These are phyloP conservation scores for Oenanthe sinensis DNA, from an alignment of 129 eudicot genomes.

Conservation along the genomic window DNA sequence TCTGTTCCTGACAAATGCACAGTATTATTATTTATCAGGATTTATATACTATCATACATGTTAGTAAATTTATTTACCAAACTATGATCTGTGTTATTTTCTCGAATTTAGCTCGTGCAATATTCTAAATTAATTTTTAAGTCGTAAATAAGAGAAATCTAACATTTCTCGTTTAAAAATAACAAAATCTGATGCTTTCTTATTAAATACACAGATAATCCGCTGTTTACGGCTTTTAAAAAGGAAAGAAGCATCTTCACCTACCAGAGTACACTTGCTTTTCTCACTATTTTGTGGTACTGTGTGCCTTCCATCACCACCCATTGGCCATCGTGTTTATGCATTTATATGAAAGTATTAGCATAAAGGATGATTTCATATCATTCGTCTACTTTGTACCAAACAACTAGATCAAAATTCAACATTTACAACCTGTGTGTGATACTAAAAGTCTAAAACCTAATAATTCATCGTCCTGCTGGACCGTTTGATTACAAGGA, in stretches of 20 bases:
- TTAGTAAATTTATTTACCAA: too few species aligned
- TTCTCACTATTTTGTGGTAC: neutral
- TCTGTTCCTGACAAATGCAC: neutral
- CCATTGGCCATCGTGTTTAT: neutral
- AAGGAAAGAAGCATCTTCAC: neutral
- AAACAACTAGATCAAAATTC: neutral
- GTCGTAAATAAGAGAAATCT: too few species aligned
- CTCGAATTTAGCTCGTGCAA: too few species aligned
- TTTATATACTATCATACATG: too few species aligned
- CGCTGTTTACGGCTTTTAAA: neutral
- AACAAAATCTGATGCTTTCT: too few species aligned
- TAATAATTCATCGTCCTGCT: neutral
- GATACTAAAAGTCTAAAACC: too few species aligned
- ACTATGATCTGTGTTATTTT: too few species aligned
- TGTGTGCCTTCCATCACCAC: neutral
- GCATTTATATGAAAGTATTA: neutral
- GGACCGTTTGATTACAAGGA: neutral
- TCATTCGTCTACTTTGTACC: neutral
- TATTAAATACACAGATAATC: neutral
- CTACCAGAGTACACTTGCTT: neutral
- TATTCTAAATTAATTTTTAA: too few species aligned
- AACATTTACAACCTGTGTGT: neutral
- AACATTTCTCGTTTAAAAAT: too few species aligned
- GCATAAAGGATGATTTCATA: neutral
- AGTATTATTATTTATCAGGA: too few species aligned